A percentile compares a stretch with the other conserved stretches of the same genome.
Evolutionary conservation across 805 yeast genomes (phyloP).

Genomic region (Kodamaea fukazawae): DNA sequence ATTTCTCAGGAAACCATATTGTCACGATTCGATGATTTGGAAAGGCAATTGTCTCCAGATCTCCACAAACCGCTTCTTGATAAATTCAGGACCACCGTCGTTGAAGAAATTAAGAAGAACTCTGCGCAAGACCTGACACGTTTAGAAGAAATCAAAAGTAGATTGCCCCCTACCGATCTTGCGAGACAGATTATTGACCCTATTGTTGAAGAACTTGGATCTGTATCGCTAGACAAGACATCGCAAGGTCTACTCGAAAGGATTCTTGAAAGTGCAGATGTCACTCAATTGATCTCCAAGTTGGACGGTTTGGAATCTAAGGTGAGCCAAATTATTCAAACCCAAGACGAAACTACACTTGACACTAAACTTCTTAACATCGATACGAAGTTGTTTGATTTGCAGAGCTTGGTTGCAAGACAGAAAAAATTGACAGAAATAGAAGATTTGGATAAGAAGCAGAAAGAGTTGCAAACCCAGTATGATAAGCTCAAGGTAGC

Average conservation of each 20-base stretch:
- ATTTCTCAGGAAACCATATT: no score
- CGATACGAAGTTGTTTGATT: constrained; percentile 1
- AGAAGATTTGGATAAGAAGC: background rate
- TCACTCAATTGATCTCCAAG: background rate
- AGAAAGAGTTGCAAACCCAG: background rate
- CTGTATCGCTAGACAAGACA: constrained; percentile 22
- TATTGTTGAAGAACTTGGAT: constrained; percentile 24
- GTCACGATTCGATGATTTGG: no score
- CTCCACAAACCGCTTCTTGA: no score
- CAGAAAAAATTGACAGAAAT: background rate
- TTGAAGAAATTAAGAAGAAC: no score
- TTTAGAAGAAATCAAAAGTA: constrained; percentile 6
- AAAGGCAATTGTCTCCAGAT: no score
- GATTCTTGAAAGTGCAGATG: constrained; percentile 9
- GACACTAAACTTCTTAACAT: constrained; percentile 3
- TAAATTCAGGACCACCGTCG: no score
- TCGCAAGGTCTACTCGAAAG: constrained; percentile 16
- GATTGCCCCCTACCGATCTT: constrained; percentile 14
- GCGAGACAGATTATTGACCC: constrained; percentile 23
- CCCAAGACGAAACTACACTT: background rate
- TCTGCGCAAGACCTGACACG: background rate
- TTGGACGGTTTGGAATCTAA: constrained; percentile 5
- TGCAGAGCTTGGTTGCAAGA: background rate
- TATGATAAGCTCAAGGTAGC: constrained; percentile 19
- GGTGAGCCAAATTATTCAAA: background rate